These are phyloP conservation scores for Eimeria falciformis DNA, from an alignment of 169 alveolate species.

Conservation along the genomic window DNA sequence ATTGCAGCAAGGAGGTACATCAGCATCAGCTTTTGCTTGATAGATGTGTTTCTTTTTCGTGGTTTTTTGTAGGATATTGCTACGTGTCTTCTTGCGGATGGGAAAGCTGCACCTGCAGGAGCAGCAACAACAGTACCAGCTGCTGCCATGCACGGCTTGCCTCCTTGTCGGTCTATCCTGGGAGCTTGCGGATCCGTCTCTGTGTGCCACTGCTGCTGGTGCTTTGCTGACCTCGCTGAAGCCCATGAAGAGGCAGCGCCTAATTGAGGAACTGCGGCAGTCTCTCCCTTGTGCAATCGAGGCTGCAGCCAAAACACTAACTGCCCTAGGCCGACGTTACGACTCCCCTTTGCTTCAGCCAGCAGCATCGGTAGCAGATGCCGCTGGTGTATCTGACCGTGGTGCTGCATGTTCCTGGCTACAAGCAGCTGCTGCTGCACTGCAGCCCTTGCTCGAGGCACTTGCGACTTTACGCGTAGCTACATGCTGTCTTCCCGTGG, in stretches of 20 bases:
- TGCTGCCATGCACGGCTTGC: constrained; percentile 58
- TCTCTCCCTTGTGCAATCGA: constrained; percentile 21
- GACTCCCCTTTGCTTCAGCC: constrained; percentile 31
- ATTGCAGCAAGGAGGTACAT: background rate
- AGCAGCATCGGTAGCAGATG: background rate
- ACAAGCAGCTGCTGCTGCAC: constrained; percentile 47
- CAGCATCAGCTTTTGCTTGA: background rate
- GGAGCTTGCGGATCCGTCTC: constrained; percentile 51
- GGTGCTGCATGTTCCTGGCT: constrained; percentile 7
- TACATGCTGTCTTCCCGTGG: constrained; percentile 49
- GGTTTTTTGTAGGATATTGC: constrained; percentile 32
- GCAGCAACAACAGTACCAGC: constrained; percentile 23
- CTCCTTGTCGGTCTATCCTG: constrained; percentile 48
- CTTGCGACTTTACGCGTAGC: constrained; percentile 54
- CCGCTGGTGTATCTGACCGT: background rate
- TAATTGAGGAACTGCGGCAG: constrained; percentile 22
- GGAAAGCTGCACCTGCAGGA: constrained; percentile 46
- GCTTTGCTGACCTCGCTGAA: constrained; percentile 50
- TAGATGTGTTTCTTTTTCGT: background rate
- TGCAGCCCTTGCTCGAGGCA: constrained; percentile 53
- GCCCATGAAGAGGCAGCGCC: constrained; percentile 66
- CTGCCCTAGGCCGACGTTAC: constrained; percentile 7
- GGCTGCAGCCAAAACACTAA: background rate
- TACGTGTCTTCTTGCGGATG: constrained; percentile 59
- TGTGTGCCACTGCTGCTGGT: constrained; percentile 31